A percentile compares a stretch with the other conserved stretches of the same genome.
Evolutionary conservation across 2,329 filamentous ascomycete genomes (phyloP).

Genomic region (Cercospora brassicicola): DNA sequence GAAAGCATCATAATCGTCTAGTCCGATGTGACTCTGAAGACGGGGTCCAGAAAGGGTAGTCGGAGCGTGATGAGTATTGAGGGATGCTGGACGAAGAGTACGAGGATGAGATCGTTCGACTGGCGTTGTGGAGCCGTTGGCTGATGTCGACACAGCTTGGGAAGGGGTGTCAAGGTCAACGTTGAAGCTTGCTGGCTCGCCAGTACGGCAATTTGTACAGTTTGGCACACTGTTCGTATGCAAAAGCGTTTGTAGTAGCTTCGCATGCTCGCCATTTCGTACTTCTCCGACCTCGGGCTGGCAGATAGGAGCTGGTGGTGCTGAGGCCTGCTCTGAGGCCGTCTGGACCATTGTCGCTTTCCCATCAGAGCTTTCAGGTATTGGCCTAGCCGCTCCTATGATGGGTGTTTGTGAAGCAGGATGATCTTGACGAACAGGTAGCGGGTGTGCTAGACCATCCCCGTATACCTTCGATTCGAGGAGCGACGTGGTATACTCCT

Average conservation of each 20-base stretch:
- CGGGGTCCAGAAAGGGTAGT: slow-evolving; percentile 15
- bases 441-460: background rate
- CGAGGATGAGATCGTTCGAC: background rate
- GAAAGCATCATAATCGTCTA: slow-evolving; percentile 12
- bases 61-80: slow-evolving; percentile 7
- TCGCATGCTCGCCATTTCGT: background rate
- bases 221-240: background rate
- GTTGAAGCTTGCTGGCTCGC: background rate
- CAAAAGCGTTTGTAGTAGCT: background rate
- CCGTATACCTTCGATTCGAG: background rate
- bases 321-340: background rate
- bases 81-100: background rate
- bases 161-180: background rate
- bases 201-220: background rate
- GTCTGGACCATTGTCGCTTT: background rate
- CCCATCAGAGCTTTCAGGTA: background rate
- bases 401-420: background rate
- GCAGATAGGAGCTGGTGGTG: background rate
- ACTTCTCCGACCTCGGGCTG: background rate
- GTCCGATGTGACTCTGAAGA: slow-evolving; percentile 12
- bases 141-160: background rate
- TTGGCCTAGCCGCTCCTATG: background rate
- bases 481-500: slow-evolving; percentile 4
- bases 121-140: background rate
- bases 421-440: background rate